phyloP scores from a whole-genome alignment of 208 protist genomes.

The Crithidia fasciculata region DNA sequence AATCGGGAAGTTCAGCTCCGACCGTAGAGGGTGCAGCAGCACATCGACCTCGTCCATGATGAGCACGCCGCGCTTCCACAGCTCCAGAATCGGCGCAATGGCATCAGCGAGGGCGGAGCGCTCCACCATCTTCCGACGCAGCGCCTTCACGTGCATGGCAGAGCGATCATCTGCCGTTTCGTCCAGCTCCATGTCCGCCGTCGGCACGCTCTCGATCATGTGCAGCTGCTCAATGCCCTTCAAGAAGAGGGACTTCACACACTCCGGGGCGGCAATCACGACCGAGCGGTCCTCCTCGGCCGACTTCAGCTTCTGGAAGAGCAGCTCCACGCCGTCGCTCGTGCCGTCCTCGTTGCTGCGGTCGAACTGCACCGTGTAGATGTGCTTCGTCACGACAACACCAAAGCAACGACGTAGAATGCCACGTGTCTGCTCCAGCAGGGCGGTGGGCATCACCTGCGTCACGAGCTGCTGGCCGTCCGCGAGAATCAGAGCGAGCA shows the following conservation, averaged over 20 bases:
- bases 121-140: slow-evolving; percentile 50
- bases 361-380: slow-evolving; percentile 86
- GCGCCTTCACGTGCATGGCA: slow-evolving; percentile 34
- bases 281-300: slow-evolving; percentile 72
- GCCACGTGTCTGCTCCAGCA: slow-evolving; percentile 92
- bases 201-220: slow-evolving; percentile 67
- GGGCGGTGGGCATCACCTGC: slow-evolving; percentile 93
- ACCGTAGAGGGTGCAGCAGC: slow-evolving; percentile 94
- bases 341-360: slow-evolving; percentile 66
- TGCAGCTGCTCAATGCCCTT: slow-evolving; percentile 93
- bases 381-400: slow-evolving; percentile 92
- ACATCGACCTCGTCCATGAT: slow-evolving; percentile 97
- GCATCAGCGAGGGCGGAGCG: slow-evolving; percentile 70
- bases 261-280: slow-evolving; percentile 88
- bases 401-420: slow-evolving; percentile 92
- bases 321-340: slow-evolving; percentile 38
- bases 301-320: slow-evolving; percentile 77
- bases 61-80: slow-evolving; percentile 87
- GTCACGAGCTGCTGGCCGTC: slow-evolving; percentile 92
- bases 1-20: slow-evolving; percentile 97
- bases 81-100: slow-evolving; percentile 79
- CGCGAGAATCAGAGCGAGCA: slow-evolving; percentile 94
- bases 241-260: slow-evolving; percentile 95
- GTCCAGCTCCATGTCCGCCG: slow-evolving; percentile 45
- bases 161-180: slow-evolving; percentile 46